These are phyloP conservation scores for Sclerotinia trifoliorum DNA, from an alignment of 2,329 filamentous ascomycete species.

Conservation along the genomic window DNA sequence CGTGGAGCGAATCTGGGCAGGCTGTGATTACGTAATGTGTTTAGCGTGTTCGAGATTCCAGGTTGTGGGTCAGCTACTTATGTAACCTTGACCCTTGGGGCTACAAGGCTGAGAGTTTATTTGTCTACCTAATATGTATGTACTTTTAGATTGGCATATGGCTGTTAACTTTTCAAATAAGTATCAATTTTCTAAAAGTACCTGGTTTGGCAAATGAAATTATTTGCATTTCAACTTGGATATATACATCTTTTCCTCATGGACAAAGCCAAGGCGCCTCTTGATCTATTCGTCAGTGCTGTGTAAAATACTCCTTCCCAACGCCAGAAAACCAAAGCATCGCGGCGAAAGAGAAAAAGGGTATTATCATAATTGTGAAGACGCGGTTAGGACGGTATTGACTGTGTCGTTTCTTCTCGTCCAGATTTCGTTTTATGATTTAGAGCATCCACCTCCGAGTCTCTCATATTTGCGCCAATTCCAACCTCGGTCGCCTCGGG, in stretches of 20 bases:
- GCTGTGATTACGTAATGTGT: conserved; percentile 12
- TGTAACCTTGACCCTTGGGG: too few species aligned
- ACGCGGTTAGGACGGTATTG: not conserved
- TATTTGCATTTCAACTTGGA: conserved; percentile 12
- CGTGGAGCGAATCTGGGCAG: conserved; percentile 24
- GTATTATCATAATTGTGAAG: conserved; percentile 14
- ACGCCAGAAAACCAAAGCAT: conserved; percentile 20
- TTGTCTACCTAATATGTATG: not conserved
- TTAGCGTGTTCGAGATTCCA: conserved; percentile 6
- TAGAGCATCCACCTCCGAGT: conserved; percentile 37
- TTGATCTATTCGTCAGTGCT: conserved; percentile 14
- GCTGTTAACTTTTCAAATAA: not conserved
- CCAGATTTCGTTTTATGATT: conserved; percentile 26
- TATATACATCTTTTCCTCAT: conserved; percentile 17
- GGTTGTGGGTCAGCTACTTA: not conserved
- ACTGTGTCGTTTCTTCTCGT: not conserved
- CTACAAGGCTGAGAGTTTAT: not conserved
- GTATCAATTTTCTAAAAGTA: not conserved
- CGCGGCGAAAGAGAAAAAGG: conserved; percentile 6
- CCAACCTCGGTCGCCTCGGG: conserved; percentile 25
- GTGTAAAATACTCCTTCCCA: conserved; percentile 11
- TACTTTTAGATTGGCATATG: not conserved
- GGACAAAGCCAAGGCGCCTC: not conserved
- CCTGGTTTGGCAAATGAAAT: conserved; percentile 8
- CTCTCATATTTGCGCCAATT: conserved; percentile 36